Base-by-base conservation (phyloP, 2,329 filamentous ascomycete genomes). In the Herpotrichia juniperi region DNA sequence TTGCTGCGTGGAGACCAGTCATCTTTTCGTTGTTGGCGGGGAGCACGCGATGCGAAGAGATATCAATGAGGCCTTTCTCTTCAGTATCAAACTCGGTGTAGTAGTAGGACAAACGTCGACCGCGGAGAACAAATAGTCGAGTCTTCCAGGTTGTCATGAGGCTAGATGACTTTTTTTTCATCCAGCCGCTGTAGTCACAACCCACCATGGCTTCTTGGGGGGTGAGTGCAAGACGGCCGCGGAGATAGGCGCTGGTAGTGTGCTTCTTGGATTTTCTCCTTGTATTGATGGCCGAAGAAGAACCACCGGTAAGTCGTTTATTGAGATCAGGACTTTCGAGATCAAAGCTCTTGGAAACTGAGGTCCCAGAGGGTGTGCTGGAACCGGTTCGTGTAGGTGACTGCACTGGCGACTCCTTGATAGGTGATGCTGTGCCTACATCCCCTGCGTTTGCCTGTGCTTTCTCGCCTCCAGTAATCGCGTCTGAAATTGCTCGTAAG, bases 61-160 rank as follows among this genome's bases (percentile, higher is more conserved):
- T 99, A 67, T 99, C 94, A 62, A 99, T 99, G 30, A 99, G 81
- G 0, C 94, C 94, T 71, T 94, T 93, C 75, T 99, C 94, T 73
- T 96, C 88, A 0, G 87, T 88, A 68, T 99, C 94, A 58, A 90
- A 86, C 67, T 97, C 93, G 0, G 90, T 90, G 72, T 99, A 99
- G 76, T 96, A 99, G 77, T 99, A 99, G 0, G 93, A 92, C 25
- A 99, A 79, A 4, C 94, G 87, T 46, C 93, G 87, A 25, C 94
- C 94, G 67, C 92, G 93, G 51, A 99, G 84, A 7, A 99, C 88
- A 68, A 99, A 99, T n/a, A 97, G 82, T 11, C 94, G 87, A 11
- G 93, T 90, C 69, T 97, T 99, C 94, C 94, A 99, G 1, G 93
- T 96, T 2, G 92, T 92, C 88, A 99, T 96, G 28, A 97, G 80